Evolutionary conservation across 176 grass and related monocot species (phyloP).

Genomic region (Carex pumila): DNA sequence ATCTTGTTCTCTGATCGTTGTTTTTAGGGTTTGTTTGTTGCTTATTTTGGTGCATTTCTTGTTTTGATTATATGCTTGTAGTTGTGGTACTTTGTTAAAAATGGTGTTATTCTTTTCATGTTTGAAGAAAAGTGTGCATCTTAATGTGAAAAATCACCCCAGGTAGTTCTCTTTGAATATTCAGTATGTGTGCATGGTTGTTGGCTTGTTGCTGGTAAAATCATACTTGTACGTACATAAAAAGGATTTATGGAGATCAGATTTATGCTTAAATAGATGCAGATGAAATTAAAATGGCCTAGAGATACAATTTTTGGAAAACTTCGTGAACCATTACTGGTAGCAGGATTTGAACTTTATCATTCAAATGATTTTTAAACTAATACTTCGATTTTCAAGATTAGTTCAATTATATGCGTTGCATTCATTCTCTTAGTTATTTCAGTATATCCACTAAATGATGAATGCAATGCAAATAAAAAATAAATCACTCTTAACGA

Average conservation of each 20-base stretch:
- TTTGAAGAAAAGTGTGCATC: background rate
- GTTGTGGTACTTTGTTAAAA: conserved; percentile 2
- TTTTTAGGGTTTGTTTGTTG: conserved; percentile 3
- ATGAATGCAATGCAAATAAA: background rate
- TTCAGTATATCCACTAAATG: background rate
- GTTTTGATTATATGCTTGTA: background rate
- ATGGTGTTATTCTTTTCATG: background rate
- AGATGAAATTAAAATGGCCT: background rate
- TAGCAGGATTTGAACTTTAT: background rate
- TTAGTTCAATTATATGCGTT: background rate
- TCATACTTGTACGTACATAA: background rate
- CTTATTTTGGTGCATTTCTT: conserved; percentile 7
- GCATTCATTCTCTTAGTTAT: background rate
- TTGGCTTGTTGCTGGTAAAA: background rate
- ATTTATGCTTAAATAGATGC: background rate
- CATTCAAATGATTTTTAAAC: background rate
- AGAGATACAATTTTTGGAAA: background rate
- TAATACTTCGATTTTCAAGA: background rate
- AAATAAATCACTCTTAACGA: background rate
- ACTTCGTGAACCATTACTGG: background rate
- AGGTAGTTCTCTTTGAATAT: background rate
- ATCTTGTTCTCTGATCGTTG: background rate
- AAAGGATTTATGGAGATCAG: background rate
- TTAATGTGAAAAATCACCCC: background rate
- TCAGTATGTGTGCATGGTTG: background rate